phyloP scores from a whole-genome alignment of 345 rosid genomes.

The Lepidium africanum region DNA sequence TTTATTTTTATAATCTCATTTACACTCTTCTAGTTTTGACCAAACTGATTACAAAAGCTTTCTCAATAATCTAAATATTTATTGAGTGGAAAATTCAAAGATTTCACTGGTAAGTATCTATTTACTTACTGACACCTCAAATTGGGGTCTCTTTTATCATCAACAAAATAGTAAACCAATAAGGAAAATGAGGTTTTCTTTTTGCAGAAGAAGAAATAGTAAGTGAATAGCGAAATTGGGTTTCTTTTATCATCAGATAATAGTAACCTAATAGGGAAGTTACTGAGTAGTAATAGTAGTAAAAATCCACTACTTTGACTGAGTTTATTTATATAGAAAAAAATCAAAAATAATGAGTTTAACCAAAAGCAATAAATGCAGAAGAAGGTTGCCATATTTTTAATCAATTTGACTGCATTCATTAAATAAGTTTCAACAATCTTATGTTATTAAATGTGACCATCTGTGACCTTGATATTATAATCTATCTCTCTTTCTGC shows the following conservation, averaged over 20 bases:
- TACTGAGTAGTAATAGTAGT: slow-evolving; percentile 19
- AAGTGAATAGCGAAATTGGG: neutral
- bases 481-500: slow-evolving; percentile 1
- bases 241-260: slow-evolving; percentile 16
- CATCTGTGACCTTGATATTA: slow-evolving; percentile 4
- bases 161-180: slow-evolving; percentile 14
- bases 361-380: slow-evolving; percentile 18
- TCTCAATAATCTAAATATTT: neutral
- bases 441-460: slow-evolving; percentile 21
- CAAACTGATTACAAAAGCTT: slow-evolving; percentile 10
- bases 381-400: neutral
- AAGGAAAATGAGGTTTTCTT: neutral
- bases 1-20: neutral
- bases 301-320: slow-evolving; percentile 19
- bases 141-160: neutral
- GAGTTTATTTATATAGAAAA: too few relatives aligned
- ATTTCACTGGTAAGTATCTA: slow-evolving; percentile 16
- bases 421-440: slow-evolving; percentile 13
- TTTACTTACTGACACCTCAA: slow-evolving; percentile 26
- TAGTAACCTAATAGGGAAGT: slow-evolving; percentile 15
- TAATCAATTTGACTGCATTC: slow-evolving; percentile 22
- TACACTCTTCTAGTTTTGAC: neutral
- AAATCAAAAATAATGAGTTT: neutral
- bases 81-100: slow-evolving; percentile 17
- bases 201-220: neutral